These are phyloP conservation scores for Syncephalastrum contaminatum DNA, from an alignment of 371 early-diverging fungal species.

Conservation along the genomic window DNA sequence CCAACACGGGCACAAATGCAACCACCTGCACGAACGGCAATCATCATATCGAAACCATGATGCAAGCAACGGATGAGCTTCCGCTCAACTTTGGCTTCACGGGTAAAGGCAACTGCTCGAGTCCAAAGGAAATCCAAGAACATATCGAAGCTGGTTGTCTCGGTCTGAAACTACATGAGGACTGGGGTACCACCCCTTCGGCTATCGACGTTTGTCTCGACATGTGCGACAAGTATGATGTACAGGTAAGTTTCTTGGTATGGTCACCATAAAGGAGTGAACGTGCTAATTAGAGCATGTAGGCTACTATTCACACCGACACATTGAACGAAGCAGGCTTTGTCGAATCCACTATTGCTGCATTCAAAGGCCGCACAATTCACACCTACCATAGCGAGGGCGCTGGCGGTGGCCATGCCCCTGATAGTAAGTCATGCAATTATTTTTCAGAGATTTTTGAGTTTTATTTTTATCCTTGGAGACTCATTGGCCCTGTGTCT, in stretches of 20 bases:
- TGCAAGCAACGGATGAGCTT: conserved; percentile 81
- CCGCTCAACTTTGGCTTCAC: conserved; percentile 93
- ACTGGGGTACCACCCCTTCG: conserved; percentile 93
- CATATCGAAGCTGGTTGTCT: conserved; percentile 87
- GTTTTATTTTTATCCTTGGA: conserved; percentile 2
- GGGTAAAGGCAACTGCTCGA: conserved; percentile 88
- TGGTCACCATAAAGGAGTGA: neutral
- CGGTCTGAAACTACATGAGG: conserved; percentile 93
- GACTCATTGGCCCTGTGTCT: neutral
- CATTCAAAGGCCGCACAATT: conserved; percentile 87
- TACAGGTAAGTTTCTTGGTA: conserved; percentile 53
- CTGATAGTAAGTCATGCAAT: conserved; percentile 61
- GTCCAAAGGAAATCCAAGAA: conserved; percentile 65
- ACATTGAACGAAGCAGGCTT: conserved; percentile 94
- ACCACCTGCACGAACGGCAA: conserved; percentile 91
- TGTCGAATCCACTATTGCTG: conserved; percentile 85
- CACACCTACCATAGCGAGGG: conserved; percentile 96
- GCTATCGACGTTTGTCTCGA: conserved; percentile 87
- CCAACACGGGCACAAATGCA: conserved; percentile 92
- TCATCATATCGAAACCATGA: conserved; percentile 81
- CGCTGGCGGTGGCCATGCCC: conserved; percentile 95
- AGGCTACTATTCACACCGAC: conserved; percentile 90
- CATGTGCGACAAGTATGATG: conserved; percentile 86
- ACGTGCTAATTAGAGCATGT: neutral
- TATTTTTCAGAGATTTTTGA: neutral